Evolutionary conservation across 352 stramenopile species (phyloP).

Genomic region (Phytophthora cactorum): DNA sequence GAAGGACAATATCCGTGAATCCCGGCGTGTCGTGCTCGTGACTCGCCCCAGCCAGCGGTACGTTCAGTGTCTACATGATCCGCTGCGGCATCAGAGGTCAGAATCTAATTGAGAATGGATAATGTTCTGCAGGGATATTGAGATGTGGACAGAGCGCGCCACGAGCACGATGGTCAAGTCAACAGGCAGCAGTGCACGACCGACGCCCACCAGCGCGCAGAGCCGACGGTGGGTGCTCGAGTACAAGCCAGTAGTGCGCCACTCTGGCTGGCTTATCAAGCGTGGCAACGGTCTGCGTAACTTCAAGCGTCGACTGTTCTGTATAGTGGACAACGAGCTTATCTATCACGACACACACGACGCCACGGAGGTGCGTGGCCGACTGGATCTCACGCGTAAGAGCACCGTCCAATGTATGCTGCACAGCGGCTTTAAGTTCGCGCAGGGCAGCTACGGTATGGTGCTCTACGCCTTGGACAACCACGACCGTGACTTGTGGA

Average conservation of each 20-base stretch:
- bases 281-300: slow-evolving; percentile 76
- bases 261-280: slow-evolving; percentile 91
- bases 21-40: slow-evolving; percentile 70
- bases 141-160: slow-evolving; percentile 81
- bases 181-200: slow-evolving; percentile 46
- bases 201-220: slow-evolving; percentile 58
- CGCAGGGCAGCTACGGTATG: slow-evolving; percentile 78
- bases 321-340: slow-evolving; percentile 85
- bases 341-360: slow-evolving; percentile 88
- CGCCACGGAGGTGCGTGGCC: slow-evolving; percentile 74
- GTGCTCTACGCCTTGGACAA: slow-evolving; percentile 81
- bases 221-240: slow-evolving; percentile 76
- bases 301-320: slow-evolving; percentile 89
- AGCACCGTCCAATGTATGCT: slow-evolving; percentile 70
- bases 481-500: slow-evolving; percentile 84
- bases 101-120: slow-evolving; percentile 11
- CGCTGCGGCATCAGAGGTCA: slow-evolving; percentile 6
- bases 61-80: slow-evolving; percentile 8
- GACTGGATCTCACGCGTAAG: slow-evolving; percentile 71
- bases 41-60: slow-evolving; percentile 75
- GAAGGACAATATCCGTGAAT: slow-evolving; percentile 36
- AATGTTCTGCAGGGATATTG: slow-evolving; percentile 61
- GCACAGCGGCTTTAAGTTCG: slow-evolving; percentile 81
- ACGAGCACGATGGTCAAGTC: slow-evolving; percentile 81
- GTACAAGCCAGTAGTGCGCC: slow-evolving; percentile 83